Evolutionary conservation across 2,329 filamentous ascomycete species (phyloP).

Genomic region (Fusarium sororula): DNA sequence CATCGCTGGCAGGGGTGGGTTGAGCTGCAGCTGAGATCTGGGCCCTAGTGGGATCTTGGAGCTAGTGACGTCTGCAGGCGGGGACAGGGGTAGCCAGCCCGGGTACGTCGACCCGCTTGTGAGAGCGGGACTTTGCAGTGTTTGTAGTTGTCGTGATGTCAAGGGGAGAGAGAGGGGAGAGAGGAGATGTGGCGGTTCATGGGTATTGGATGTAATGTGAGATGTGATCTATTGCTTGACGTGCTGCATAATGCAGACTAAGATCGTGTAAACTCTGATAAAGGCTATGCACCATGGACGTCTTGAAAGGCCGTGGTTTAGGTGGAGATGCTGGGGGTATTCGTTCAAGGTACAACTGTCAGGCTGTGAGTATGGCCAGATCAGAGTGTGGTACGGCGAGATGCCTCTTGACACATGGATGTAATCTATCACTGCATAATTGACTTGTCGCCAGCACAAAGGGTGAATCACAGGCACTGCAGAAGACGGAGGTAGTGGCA

Average conservation of each 20-base stretch:
- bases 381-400: neutral
- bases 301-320: too few relatives aligned
- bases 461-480: neutral
- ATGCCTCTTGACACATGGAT: neutral
- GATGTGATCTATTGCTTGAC: neutral
- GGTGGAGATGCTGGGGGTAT: neutral
- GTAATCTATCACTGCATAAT: neutral
- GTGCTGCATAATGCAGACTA: neutral
- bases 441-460: neutral
- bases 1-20: neutral
- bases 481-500: neutral
- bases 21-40: constrained; percentile 8
- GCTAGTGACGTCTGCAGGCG: constrained; percentile 17
- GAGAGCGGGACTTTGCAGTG: neutral
- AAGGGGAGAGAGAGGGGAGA: neutral
- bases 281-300: neutral
- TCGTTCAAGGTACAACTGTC: neutral
- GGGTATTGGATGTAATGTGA: neutral
- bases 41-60: neutral
- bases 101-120: neutral
- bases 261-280: neutral
- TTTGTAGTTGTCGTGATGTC: neutral
- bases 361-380: neutral
- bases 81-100: neutral
- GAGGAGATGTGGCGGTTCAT: neutral